Conservation (phyloP, 1,284 basidiomycete genomes). For the Garcileccinum viscosum region DNA sequence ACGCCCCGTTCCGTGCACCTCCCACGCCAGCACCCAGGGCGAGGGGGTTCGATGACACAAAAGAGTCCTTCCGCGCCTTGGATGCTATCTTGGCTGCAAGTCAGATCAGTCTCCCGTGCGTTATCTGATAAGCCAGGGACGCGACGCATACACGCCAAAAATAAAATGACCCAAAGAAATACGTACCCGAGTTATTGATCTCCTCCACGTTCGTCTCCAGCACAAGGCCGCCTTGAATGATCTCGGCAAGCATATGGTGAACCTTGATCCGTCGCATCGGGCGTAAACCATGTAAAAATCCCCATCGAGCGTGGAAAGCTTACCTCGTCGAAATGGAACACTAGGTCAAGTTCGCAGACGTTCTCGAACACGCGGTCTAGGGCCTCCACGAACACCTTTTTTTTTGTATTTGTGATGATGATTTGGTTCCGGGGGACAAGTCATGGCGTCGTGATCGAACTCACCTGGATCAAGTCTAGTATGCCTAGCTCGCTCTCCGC, state of each 20-base stretch:
- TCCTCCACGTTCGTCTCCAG: conserved; percentile 98
- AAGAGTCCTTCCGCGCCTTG: conserved; percentile 76
- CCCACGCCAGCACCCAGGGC: conserved; percentile 66
- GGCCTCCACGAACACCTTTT: conserved; percentile 93
- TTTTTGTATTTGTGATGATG: neutral
- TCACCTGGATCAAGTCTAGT: conserved; percentile 94
- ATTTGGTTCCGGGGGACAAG: neutral
- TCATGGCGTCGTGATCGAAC: conserved; percentile 26
- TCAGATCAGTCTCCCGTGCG: conserved; percentile 18
- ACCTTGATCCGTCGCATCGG: conserved; percentile 51
- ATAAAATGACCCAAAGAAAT: conserved; percentile 3
- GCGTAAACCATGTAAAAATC: neutral
- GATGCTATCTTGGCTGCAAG: conserved; percentile 67
- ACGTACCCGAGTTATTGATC: conserved; percentile 78
- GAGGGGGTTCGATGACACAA: conserved; percentile 76
- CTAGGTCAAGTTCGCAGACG: conserved; percentile 97
- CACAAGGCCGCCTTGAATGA: conserved; percentile 96
- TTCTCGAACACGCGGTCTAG: conserved; percentile 97
- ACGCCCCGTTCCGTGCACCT: conserved; percentile 61
- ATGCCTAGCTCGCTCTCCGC: conserved; percentile 97
- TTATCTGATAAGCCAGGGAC: conserved; percentile 11
- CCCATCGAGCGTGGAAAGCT: conserved; percentile 24
- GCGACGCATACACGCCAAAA: neutral
- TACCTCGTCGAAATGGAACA: conserved; percentile 99
- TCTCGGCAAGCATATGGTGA: conserved; percentile 92